Percentiles rank a stretch among this genome's conserved stretches.
Conservation (phyloP, 192 early-diverging fungal genomes). For the Obelidium mucronatum region DNA sequence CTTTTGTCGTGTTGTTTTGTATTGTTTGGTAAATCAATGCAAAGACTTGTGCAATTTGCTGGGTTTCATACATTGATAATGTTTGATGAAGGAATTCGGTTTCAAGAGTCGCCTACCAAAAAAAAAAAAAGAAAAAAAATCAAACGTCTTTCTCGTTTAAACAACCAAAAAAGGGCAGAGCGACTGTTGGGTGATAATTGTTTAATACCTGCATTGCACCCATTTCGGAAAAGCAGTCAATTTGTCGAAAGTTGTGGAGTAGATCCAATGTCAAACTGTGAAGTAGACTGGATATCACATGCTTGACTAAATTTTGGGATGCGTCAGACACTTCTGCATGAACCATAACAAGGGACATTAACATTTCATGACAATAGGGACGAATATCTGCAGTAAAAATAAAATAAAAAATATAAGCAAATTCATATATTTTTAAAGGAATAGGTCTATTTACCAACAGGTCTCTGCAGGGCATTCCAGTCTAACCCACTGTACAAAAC, state of each 20-base stretch:
- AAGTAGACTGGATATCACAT: slow-evolving; percentile 77
- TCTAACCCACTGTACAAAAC: slow-evolving; percentile 89
- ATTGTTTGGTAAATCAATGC: slow-evolving; percentile 79
- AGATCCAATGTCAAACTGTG: slow-evolving; percentile 80
- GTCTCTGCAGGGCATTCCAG: slow-evolving; percentile 78
- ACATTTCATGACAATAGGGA: slow-evolving; percentile 84
- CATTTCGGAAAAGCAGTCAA: slow-evolving; percentile 87
- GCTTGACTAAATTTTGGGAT: slow-evolving; percentile 77
- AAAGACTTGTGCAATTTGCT: slow-evolving; percentile 70
- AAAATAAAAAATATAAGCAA: too few relatives aligned
- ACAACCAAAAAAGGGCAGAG: not conserved
- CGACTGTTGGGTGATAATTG: not conserved
- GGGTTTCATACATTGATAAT: slow-evolving; percentile 76
- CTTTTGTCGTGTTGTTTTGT: slow-evolving; percentile 55
- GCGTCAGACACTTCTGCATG: slow-evolving; percentile 91
- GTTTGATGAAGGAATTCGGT: slow-evolving; percentile 89
- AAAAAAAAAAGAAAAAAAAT: too few relatives aligned
- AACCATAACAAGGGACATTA: slow-evolving; percentile 85
- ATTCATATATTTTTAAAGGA: too few relatives aligned
- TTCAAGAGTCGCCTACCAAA: slow-evolving; percentile 82
- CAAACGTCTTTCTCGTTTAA: too few relatives aligned
- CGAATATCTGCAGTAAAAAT: slow-evolving; percentile 73
- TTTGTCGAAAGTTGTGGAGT: slow-evolving; percentile 75
- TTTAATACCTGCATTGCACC: slow-evolving; percentile 86
- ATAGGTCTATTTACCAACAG: slow-evolving; percentile 64